These are phyloP conservation scores for Lecanicillium sp. DNA, from an alignment of 2,329 filamentous ascomycete genomes.

Conservation along the genomic window DNA sequence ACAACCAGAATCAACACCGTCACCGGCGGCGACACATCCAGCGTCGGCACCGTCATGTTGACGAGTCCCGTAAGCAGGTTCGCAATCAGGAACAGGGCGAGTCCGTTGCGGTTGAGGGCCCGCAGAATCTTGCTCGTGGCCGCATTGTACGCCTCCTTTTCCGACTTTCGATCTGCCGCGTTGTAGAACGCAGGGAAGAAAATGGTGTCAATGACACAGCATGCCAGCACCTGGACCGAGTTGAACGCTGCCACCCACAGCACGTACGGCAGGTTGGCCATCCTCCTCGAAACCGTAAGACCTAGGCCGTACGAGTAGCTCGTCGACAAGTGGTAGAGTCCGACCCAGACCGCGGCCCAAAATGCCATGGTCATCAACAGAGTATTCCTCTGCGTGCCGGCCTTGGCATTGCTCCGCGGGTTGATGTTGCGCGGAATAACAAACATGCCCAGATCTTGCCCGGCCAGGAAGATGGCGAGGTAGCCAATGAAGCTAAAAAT, in stretches of 20 bases:
- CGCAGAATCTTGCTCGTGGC: constrained; percentile 76
- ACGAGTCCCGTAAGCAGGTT: constrained; percentile 85
- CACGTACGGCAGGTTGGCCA: constrained; percentile 91
- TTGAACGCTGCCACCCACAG: constrained; percentile 93
- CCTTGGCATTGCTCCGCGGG: constrained; percentile 31
- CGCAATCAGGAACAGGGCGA: constrained; percentile 77
- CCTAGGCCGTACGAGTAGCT: constrained; percentile 63
- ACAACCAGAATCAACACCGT: constrained; percentile 68
- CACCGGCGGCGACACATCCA: constrained; percentile 56
- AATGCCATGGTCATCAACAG: constrained; percentile 56
- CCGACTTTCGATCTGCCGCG: constrained; percentile 44
- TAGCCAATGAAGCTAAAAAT: constrained; percentile 95
- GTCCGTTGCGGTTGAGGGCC: constrained; percentile 82
- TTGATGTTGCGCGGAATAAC: constrained; percentile 58
- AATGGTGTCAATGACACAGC: constrained; percentile 67
- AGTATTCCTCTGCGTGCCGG: constrained; percentile 41
- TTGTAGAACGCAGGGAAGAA: constrained; percentile 70
- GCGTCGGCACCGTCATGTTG: constrained; percentile 78
- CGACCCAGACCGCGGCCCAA: constrained; percentile 61
- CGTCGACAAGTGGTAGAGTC: constrained; percentile 62
- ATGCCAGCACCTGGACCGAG: constrained; percentile 69
- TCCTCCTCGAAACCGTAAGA: constrained; percentile 72
- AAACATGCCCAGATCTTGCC: constrained; percentile 74
- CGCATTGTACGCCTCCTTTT: constrained; percentile 54
- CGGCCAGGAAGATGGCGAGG: constrained; percentile 86